Percentiles rank a stretch among this genome's conserved stretches.
Evolutionary conservation across 148 eudicot species (phyloP).

Genomic region (Agrostemma githago): DNA sequence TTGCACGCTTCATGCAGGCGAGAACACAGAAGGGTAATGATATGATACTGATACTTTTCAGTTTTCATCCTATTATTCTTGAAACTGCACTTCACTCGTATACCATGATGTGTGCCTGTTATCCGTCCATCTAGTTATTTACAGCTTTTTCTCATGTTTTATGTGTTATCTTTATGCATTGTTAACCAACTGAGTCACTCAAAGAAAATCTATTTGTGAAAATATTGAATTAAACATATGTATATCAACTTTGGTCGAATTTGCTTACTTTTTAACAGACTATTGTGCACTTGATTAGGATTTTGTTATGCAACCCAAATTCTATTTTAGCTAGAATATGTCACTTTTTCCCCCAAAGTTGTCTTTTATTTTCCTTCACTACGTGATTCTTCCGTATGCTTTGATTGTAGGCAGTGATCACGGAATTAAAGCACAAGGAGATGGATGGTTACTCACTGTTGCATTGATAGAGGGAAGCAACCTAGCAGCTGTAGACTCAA

Average conservation of each 20-base stretch:
- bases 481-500: conserved; percentile 86
- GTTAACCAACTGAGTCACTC: conserved; percentile 4
- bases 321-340: not conserved
- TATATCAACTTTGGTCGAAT: not conserved
- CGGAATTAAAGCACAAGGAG: conserved; percentile 88
- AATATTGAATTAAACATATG: not conserved
- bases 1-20: conserved; percentile 89
- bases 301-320: not conserved
- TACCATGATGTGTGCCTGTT: not conserved
- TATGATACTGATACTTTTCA: not conserved
- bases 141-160: not conserved
- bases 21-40: conserved; percentile 77
- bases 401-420: conserved; percentile 67
- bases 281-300: not conserved
- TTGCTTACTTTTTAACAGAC: not conserved
- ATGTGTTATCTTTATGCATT: not conserved
- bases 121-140: not conserved
- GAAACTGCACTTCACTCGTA: not conserved
- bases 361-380: not conserved
- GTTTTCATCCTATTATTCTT: not conserved
- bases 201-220: not conserved
- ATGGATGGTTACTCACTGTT: conserved; percentile 97
- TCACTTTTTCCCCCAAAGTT: too few relatives aligned
- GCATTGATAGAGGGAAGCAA: conserved; percentile 93
- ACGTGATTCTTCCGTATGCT: conserved; percentile 7